Evolutionary conservation across 2,329 filamentous ascomycete species (phyloP).

Genomic region (Pestalotiopsis sp.): DNA sequence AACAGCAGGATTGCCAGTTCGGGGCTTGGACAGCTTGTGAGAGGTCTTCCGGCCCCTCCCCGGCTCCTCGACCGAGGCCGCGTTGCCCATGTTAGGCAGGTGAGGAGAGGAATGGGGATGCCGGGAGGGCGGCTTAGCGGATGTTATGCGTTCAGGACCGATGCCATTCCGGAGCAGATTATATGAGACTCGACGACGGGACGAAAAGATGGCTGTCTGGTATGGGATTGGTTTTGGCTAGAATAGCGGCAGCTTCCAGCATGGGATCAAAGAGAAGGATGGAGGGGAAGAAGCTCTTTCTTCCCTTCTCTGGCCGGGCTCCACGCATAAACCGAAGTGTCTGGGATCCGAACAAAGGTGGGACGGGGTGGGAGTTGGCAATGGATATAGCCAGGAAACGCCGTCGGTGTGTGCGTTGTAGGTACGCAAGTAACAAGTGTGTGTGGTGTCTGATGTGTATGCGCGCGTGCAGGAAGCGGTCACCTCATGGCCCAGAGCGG

Average conservation of each 20-base stretch:
- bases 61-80: constrained; percentile 47
- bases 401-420: background rate
- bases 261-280: background rate
- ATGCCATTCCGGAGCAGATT: background rate
- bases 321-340: constrained; percentile 4
- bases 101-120: constrained; percentile 20
- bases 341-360: constrained; percentile 3
- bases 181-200: background rate
- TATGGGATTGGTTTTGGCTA: background rate
- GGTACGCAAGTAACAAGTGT: background rate
- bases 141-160: background rate
- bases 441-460: background rate
- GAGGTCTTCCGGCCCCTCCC: constrained; percentile 36
- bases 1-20: constrained; percentile 38
- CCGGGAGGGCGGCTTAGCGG: constrained; percentile 18
- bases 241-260: background rate
- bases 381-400: constrained; percentile 3
- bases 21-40: constrained; percentile 57
- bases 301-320: background rate
- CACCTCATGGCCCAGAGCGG: background rate
- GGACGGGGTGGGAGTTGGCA: background rate
- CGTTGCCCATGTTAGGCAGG: constrained; percentile 51
- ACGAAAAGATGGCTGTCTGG: background rate
- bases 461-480: background rate
- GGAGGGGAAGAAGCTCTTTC: background rate